phyloP scores from a whole-genome alignment of 208 protist species.

The Porcisia hertigi region DNA sequence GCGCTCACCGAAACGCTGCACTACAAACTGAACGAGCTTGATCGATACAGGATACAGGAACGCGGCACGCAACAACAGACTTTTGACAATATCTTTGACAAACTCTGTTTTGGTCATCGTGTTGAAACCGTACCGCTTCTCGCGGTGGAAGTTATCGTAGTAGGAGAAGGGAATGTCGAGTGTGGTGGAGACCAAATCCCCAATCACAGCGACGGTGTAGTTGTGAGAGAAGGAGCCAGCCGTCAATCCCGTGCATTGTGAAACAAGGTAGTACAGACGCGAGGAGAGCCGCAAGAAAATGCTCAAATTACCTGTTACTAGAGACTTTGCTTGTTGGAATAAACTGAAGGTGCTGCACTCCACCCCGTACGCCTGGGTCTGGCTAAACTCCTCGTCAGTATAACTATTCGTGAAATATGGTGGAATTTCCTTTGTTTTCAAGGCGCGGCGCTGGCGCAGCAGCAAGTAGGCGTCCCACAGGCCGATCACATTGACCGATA shows the following conservation, averaged over 20 bases:
- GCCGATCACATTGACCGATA: slow-evolving; percentile 48
- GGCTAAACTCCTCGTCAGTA: slow-evolving; percentile 45
- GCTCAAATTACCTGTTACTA: slow-evolving; percentile 33
- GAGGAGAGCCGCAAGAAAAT: slow-evolving; percentile 44
- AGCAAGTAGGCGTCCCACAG: slow-evolving; percentile 62
- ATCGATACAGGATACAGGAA: slow-evolving; percentile 52
- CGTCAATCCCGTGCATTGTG: slow-evolving; percentile 18
- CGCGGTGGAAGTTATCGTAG: slow-evolving; percentile 84
- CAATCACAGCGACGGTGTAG: slow-evolving; percentile 35
- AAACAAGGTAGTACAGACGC: slow-evolving; percentile 41
- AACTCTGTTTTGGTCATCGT: slow-evolving; percentile 77
- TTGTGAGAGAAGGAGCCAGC: slow-evolving; percentile 64
- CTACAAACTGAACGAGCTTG: slow-evolving; percentile 60
- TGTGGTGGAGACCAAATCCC: slow-evolving; percentile 43
- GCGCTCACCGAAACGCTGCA: slow-evolving; percentile 65
- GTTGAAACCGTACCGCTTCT: slow-evolving; percentile 89
- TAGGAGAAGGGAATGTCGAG: slow-evolving; percentile 68
- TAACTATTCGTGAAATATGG: slow-evolving; percentile 30
- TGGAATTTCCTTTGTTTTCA: slow-evolving; percentile 19
- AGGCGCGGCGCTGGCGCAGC: slow-evolving; percentile 44
- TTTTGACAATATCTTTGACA: slow-evolving; percentile 66
- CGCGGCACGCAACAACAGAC: slow-evolving; percentile 47
- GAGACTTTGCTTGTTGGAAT: slow-evolving; percentile 33
- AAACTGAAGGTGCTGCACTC: slow-evolving; percentile 40
- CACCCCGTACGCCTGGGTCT: slow-evolving; percentile 45